These are phyloP conservation scores for Neurospora discreta DNA, from an alignment of 495 filamentous ascomycete species.

Conservation along the genomic window DNA sequence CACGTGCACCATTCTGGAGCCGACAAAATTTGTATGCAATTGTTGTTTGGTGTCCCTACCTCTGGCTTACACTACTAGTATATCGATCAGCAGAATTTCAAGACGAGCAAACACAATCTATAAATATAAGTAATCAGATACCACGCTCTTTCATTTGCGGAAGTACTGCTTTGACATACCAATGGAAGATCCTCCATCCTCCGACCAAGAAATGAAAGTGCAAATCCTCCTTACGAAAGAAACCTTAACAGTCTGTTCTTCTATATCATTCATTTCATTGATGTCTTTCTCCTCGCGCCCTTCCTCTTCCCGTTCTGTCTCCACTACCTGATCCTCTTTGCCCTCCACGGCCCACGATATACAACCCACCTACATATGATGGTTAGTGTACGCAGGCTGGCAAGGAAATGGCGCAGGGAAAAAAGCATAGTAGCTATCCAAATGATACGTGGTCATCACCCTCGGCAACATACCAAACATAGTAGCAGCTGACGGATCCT, in stretches of 20 bases:
- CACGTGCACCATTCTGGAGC: neutral
- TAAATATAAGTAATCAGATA: neutral
- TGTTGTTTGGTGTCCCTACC: neutral
- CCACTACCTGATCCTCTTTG: neutral
- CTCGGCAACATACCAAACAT: conserved; percentile 1
- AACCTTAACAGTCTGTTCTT: neutral
- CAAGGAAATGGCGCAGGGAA: neutral
- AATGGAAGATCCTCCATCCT: neutral
- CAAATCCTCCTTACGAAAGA: neutral
- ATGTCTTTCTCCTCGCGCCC: neutral
- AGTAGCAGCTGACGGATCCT: conserved; percentile 6
- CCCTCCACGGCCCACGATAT: neutral
- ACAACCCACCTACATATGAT: neutral
- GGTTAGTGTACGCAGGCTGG: neutral
- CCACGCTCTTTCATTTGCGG: neutral
- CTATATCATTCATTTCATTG: neutral
- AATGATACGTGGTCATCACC: neutral
- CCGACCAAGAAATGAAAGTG: neutral
- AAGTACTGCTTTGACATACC: neutral
- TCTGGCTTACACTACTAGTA: neutral
- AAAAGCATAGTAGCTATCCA: neutral
- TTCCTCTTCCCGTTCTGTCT: neutral
- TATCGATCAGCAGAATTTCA: neutral
- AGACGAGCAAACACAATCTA: neutral
- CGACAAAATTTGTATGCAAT: neutral